Evolutionary conservation across 495 filamentous ascomycete species (phyloP), one percentile per base, ranked within the genome.

Genomic region (Annulohypoxylon bovei): DNA sequence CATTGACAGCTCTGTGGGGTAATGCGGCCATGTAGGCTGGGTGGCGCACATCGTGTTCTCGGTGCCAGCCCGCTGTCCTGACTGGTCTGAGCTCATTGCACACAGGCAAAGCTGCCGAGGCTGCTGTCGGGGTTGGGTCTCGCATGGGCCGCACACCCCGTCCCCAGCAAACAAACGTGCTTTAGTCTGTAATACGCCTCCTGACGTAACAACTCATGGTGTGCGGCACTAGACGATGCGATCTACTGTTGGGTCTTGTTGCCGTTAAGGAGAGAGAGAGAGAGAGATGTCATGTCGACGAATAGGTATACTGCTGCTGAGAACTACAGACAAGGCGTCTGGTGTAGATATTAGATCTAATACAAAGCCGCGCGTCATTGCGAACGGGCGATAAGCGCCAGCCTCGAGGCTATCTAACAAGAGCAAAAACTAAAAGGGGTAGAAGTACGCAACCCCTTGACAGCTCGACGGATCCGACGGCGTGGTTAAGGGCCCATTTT

Each of bases 1-100:
- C 70, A 70, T 73, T 67, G 66, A 63, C 66, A 73, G 58, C 40
- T 72, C 65, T 73, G 71, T 73, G 71, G 71, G 71, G 71, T 73
- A 73, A 70, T 66, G 62, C 58, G 71, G 71, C 67, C 65, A 59
- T 67, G 52, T 47, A 30, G 40, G 53, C 60, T 37, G 42, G 44
- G 44, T 62, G 70, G 55, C 65, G 69, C 39, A 63, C 64, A 68
- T 60, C 49, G 59, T 72, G 35, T 60, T 42, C 46, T 63, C 33
- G 47, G 56, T 35, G 54, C 42, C 22, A 69, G 67, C 8, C 18
- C 39, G 32, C 52, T 20, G 58, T 56, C 39, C 37, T 50, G 46
- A 50, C 32, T 44, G 47, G 22, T 37, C 40, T 58, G 33, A 55
- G 30, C 54, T 60, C 46, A 20, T 35, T 53, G 37, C 40, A 46